Base-by-base conservation (phyloP, 345 rosid species). In the Hibiscus mutabilis region DNA sequence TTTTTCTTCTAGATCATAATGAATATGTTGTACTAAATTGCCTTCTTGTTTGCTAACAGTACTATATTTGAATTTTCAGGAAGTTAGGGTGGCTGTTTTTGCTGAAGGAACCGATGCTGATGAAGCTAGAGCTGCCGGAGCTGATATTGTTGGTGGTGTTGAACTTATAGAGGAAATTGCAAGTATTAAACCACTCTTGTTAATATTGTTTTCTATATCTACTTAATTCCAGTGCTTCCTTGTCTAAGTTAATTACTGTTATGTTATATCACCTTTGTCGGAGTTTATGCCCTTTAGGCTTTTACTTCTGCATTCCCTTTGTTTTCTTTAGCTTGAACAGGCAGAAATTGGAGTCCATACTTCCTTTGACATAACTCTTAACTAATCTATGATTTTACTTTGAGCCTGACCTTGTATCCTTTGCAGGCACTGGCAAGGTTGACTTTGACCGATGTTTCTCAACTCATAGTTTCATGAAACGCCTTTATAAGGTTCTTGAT, bases 101-200 rank as follows among this genome's bases (percentile, higher is more conserved):
- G 96, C 98, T 37, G 96, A 92, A 75, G 98, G 99, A 21, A 72
- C 84, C 31, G 97, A 95, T 76, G 99, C 97, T 71, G 98, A 95
- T 74, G 99, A 95, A 77, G 98, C 98, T 58, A 88, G 86, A 82
- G 92, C 91, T 75, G 96, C 97, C 0, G 97, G 99, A 78, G 99
- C 99, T 84, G 92, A 95, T 85, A 73, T 95, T 49, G 96, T 92
- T 62, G 99, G 98, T 55, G 98, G 98, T 76, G 69, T 66, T 68
- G 98, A 90, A 74, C 93, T 95, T 61, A 85, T 95, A 25, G 94
- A 95, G 75, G 84, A 89, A 83, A 90, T 95, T 70, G 78, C 85
- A 69, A 74, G 99, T 95, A 89, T 79, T 76, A 56, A 70, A 52
- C 51, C 56, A 22, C 60, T 70, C 42, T 62, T 60, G 13, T 27